A percentile compares a stretch with the other conserved stretches of the same genome.
phyloP scores from a whole-genome alignment of 2,329 filamentous ascomycete species.

The Aspergillus sp. region DNA sequence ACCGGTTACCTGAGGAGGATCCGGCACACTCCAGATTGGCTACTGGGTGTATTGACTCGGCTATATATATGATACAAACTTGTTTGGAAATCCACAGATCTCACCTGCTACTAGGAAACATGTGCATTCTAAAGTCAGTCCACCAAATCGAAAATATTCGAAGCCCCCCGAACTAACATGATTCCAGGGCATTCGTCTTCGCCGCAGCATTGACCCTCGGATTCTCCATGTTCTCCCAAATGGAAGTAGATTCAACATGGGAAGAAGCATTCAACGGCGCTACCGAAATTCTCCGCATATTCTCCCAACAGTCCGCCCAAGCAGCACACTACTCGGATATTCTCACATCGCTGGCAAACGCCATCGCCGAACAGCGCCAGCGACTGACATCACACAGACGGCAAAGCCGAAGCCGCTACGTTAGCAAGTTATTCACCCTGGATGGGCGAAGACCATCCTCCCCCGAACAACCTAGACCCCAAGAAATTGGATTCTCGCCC shows the following conservation, averaged over 20 bases:
- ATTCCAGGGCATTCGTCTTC: constrained; percentile 48
- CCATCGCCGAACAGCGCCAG: constrained; percentile 40
- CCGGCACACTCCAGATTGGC: constrained; percentile 38
- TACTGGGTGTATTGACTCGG: constrained; percentile 52
- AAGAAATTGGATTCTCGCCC: constrained; percentile 3
- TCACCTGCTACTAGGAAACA: constrained; percentile 47
- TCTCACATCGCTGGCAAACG: constrained; percentile 43
- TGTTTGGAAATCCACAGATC: constrained; percentile 46
- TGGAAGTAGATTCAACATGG: constrained; percentile 35
- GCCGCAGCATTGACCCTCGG: constrained; percentile 55
- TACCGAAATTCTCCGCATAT: constrained; percentile 45
- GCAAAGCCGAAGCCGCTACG: constrained; percentile 27
- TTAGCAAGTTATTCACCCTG: constrained; percentile 33
- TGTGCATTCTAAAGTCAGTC: constrained; percentile 56
- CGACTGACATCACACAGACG: constrained; percentile 21
- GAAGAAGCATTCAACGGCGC: constrained; percentile 46
- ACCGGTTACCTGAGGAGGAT: constrained; percentile 18
- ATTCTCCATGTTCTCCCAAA: constrained; percentile 51
- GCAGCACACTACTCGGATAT: constrained; percentile 57
- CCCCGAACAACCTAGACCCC: constrained; percentile 3
- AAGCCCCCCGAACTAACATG: background rate
- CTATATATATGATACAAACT: constrained; percentile 52
- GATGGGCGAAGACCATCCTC: constrained; percentile 10
- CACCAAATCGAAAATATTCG: too few species aligned
- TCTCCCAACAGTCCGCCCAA: constrained; percentile 50